These are phyloP conservation scores for Colletotrichum somersetense DNA, from an alignment of 2,329 filamentous ascomycete genomes.

Conservation along the genomic window DNA sequence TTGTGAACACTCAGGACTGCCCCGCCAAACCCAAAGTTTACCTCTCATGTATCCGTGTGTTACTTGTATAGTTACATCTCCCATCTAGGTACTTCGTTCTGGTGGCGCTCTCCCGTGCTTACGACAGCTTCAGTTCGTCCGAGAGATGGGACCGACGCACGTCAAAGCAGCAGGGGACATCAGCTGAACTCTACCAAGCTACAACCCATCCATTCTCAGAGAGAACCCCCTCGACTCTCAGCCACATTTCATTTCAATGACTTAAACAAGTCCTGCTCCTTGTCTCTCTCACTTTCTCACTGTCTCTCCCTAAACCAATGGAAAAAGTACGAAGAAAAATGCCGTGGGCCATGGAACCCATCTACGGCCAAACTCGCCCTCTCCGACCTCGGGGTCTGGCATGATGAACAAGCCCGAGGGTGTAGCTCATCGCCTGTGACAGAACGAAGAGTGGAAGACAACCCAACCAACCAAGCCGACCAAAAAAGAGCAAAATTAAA, in stretches of 20 bases:
- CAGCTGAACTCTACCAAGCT: constrained; percentile 6
- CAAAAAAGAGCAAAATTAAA: too few species aligned
- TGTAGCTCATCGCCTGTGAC: not conserved
- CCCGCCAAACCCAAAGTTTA: too few species aligned
- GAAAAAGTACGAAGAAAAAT: not conserved
- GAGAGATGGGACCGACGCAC: constrained; percentile 4
- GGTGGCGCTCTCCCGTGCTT: not conserved
- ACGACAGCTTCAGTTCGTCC: not conserved
- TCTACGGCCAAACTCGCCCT: constrained; percentile 62
- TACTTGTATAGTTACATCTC: not conserved
- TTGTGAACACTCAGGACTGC: not conserved
- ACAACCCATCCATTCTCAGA: not conserved
- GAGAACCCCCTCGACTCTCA: not conserved
- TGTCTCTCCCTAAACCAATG: too few species aligned
- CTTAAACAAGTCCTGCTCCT: not conserved
- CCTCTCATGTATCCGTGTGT: too few species aligned
- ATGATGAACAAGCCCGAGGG: not conserved
- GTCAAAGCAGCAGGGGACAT: not conserved
- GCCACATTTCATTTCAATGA: not conserved
- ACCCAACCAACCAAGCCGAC: too few species aligned
- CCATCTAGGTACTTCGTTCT: not conserved
- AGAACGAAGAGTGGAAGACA: too few species aligned
- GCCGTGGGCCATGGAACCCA: constrained; percentile 61
- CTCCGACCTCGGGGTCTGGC: constrained; percentile 62
- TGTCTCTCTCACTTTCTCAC: not conserved